phyloP scores from a whole-genome alignment of 2,329 filamentous ascomycete species.

The Paraphaeosphaeria minitans region DNA sequence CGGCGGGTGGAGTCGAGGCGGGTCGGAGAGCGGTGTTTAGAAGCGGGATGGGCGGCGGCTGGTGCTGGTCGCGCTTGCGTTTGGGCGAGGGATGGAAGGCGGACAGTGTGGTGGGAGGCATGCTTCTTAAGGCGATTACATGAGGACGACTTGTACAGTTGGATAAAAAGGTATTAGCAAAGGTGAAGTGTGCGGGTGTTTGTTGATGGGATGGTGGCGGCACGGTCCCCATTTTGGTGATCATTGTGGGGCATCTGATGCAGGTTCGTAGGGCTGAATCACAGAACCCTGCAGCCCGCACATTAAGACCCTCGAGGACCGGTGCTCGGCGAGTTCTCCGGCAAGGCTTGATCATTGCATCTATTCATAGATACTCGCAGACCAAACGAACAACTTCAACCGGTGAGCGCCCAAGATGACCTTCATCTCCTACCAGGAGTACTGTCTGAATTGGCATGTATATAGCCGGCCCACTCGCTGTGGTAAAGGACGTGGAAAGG shows the following conservation, averaged over 20 bases:
- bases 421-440: not conserved
- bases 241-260: conserved; percentile 23
- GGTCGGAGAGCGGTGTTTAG: conserved; percentile 41
- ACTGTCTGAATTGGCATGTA: not conserved
- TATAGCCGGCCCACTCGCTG: not conserved
- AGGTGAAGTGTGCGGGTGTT: conserved; percentile 5
- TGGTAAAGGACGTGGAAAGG: not conserved
- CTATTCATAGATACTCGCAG: not conserved
- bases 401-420: not conserved
- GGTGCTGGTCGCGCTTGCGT: conserved; percentile 45
- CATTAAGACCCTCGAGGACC: conserved; percentile 5
- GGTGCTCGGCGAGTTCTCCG: not conserved
- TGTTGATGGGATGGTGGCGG: conserved; percentile 15
- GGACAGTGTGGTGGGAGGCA: conserved; percentile 42
- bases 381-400: not conserved
- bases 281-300: conserved; percentile 12
- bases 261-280: conserved; percentile 22
- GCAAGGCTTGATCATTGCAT: not conserved
- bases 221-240: conserved; percentile 15
- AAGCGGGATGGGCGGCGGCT: conserved; percentile 33
- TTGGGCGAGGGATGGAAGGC: conserved; percentile 43
- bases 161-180: not conserved
- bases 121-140: conserved; percentile 35
- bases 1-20: conserved; percentile 28
- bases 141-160: conserved; percentile 23